Conservation (phyloP, 768 basidiomycete species). For the Neoboletus brunneissimus region DNA sequence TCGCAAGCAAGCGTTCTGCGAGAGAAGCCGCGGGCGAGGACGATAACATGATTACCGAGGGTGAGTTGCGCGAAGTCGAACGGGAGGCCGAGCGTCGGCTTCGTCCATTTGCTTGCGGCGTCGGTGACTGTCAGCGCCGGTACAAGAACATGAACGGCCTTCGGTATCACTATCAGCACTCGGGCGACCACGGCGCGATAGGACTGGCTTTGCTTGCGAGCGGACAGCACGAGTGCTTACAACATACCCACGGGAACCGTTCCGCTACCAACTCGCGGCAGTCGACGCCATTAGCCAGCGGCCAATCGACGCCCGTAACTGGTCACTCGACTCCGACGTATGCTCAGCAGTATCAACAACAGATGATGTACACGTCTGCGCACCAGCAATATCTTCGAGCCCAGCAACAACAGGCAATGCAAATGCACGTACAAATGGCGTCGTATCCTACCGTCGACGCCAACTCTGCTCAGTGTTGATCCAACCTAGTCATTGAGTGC, state of each 20-base stretch:
- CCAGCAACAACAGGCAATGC: slow-evolving; percentile 33
- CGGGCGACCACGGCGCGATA: slow-evolving; percentile 89
- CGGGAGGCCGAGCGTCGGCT: slow-evolving; percentile 81
- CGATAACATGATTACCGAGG: slow-evolving; percentile 48
- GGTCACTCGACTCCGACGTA: slow-evolving; percentile 31
- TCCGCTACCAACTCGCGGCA: slow-evolving; percentile 34
- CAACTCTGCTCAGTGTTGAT: slow-evolving; percentile 16
- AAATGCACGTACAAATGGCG: slow-evolving; percentile 28
- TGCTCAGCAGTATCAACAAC: slow-evolving; percentile 36
- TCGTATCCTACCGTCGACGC: slow-evolving; percentile 20
- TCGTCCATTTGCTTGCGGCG: slow-evolving; percentile 86
- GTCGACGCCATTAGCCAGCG: slow-evolving; percentile 32
- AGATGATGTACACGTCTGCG: slow-evolving; percentile 37
- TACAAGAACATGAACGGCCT: slow-evolving; percentile 99
- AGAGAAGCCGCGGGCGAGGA: slow-evolving; percentile 43
- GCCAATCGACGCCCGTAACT: slow-evolving; percentile 32
- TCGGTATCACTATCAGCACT: slow-evolving; percentile 95
- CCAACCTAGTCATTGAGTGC: background rate
- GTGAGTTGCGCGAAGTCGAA: slow-evolving; percentile 69
- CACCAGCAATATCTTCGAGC: slow-evolving; percentile 37
- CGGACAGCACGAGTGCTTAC: slow-evolving; percentile 61
- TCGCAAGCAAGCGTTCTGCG: slow-evolving; percentile 47
- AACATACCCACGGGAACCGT: slow-evolving; percentile 31
- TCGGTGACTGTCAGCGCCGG: slow-evolving; percentile 79
- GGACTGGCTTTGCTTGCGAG: slow-evolving; percentile 82